Evolutionary conservation across 139 green algal species (phyloP), one percentile per base, ranked within the genome.

Genomic region (Volvox reticuliferus): DNA sequence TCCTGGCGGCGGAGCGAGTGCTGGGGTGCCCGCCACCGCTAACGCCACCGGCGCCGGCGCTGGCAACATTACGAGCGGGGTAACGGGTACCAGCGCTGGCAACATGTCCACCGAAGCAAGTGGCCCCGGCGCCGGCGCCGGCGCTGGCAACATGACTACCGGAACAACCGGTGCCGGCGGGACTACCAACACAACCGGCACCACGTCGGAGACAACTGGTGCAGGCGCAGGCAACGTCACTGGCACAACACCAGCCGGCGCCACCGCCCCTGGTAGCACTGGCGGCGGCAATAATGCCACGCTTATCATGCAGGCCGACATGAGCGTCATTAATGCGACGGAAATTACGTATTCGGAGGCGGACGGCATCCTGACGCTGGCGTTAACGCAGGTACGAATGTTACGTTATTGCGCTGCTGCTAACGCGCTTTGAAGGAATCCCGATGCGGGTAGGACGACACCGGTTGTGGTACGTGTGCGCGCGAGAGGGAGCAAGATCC

Each of bases 351-450:
- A 90, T 75, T 83, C 86, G 50, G 9, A 32, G 21, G 44, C 16
- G 9, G 71, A 83, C 20, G 86, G 86, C 73, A 90, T 83, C 73
- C 73, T 90, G n/a, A 26, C 73, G 73, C 86, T 90, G 44, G 22
- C 50, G 44, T 75, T 90, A n/a, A 13, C 50, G 16, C 20, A 90
- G 86, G 86, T 90, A 68, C 55, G 82, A 1, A 55, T 9, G 44
- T 5, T 55, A n/a, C n/a, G n/a, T n/a, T n/a, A 55, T 55, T 55
- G 44, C 9, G 9, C 44, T 55, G n/a, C n/a, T n/a, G n/a, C n/a
- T n/a, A n/a, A n/a, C n/a, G n/a, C n/a, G n/a, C n/a, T n/a, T n/a
- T n/a, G n/a, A n/a, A n/a, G n/a, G n/a, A n/a, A n/a, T n/a, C n/a
- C n/a, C n/a, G n/a, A n/a, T n/a, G n/a, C n/a, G n/a, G n/a, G n/a